phyloP scores from a whole-genome alignment of 1,139 yeast species.

The Nakaseomyces kungkrabaensis region DNA sequence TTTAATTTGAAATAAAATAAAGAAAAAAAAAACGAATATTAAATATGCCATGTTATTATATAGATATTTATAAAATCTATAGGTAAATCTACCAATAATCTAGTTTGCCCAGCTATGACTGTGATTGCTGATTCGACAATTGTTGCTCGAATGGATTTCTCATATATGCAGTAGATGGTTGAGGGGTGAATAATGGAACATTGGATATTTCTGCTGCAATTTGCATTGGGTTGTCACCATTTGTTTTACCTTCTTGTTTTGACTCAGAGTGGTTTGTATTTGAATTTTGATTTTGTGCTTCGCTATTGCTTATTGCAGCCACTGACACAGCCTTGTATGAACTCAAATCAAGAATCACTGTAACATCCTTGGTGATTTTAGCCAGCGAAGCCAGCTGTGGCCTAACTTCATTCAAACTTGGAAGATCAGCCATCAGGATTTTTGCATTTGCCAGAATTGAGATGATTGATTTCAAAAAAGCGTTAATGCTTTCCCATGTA shows the following conservation, averaged over 20 bases:
- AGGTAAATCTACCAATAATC: background rate
- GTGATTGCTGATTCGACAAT: background rate
- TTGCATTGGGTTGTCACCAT: constrained; percentile 6
- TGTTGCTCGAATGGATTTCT: constrained; percentile 19
- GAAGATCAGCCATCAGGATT: constrained; percentile 70
- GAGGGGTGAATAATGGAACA: constrained; percentile 21
- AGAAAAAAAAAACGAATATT: background rate
- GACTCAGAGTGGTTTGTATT: background rate
- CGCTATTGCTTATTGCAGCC: background rate
- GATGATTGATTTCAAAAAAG: constrained; percentile 72
- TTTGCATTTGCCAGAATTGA: constrained; percentile 77
- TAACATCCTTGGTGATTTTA: constrained; percentile 82
- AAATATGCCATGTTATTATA: background rate
- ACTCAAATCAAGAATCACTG: constrained; percentile 62
- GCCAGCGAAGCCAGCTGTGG: constrained; percentile 74
- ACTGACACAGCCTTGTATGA: constrained; percentile 35
- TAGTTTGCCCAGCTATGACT: background rate
- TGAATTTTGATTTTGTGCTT: background rate
- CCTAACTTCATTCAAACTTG: constrained; percentile 69
- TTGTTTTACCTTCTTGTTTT: background rate
- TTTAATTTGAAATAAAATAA: background rate
- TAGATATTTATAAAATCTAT: background rate
- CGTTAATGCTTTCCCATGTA: constrained; percentile 82
- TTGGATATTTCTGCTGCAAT: constrained; percentile 11
- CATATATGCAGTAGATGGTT: constrained; percentile 13